Percentiles rank a stretch among this genome's conserved stretches.
Conservation (phyloP, 2,329 filamentous ascomycete species). For the Boeremia lycopersici region DNA sequence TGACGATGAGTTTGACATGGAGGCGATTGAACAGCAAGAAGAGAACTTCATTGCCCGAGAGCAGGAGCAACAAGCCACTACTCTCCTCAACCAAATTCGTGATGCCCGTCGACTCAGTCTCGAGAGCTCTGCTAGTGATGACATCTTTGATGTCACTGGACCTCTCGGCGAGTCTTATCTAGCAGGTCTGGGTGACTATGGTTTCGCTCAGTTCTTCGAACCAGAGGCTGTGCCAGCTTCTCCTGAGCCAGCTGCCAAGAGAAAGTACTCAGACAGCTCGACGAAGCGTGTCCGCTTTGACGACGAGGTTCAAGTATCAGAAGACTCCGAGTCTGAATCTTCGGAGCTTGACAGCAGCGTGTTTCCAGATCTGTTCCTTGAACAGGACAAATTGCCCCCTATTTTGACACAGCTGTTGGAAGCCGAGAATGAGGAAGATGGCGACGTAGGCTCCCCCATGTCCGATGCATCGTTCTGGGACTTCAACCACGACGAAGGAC, state of each 20-base stretch:
- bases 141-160: slow-evolving; percentile 42
- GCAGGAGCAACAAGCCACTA: slow-evolving; percentile 36
- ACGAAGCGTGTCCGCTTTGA: slow-evolving; percentile 75
- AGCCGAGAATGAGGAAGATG: slow-evolving; percentile 50
- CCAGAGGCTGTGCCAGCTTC: slow-evolving; percentile 52
- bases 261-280: slow-evolving; percentile 48
- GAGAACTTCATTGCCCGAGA: slow-evolving; percentile 70
- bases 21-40: slow-evolving; percentile 78
- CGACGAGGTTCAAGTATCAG: slow-evolving; percentile 68
- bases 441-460: slow-evolving; percentile 53
- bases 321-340: slow-evolving; percentile 55
- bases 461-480: slow-evolving; percentile 66
- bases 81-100: slow-evolving; percentile 39
- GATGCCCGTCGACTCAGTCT: slow-evolving; percentile 44
- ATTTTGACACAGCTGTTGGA: slow-evolving; percentile 76
- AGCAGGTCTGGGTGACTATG: slow-evolving; percentile 35
- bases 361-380: slow-evolving; percentile 79
- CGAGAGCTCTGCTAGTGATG: slow-evolving; percentile 41
- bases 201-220: slow-evolving; percentile 46
- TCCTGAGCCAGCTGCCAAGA: slow-evolving; percentile 40
- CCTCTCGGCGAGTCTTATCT: slow-evolving; percentile 35
- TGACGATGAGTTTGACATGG: slow-evolving; percentile 75
- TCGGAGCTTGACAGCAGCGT: slow-evolving; percentile 68
- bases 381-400: slow-evolving; percentile 74
- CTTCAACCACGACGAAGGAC: slow-evolving; percentile 58